These are phyloP conservation scores for Dioscorea alata DNA, from an alignment of 106 monocot species.

Conservation along the genomic window DNA sequence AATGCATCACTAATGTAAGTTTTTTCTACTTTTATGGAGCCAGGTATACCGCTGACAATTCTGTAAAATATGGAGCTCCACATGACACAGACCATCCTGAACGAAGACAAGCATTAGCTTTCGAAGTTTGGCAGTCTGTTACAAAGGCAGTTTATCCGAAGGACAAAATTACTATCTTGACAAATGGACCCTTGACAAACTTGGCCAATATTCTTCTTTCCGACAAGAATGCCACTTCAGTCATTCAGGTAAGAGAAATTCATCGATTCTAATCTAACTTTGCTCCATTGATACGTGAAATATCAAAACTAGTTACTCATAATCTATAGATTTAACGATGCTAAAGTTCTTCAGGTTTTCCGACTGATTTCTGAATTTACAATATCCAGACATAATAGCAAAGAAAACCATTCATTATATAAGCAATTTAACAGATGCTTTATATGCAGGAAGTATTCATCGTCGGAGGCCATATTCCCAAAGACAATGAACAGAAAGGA, in stretches of 20 bases:
- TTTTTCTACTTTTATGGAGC: background rate
- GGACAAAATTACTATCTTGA: constrained; percentile 61
- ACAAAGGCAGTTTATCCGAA: constrained; percentile 13
- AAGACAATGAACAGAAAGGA: constrained; percentile 31
- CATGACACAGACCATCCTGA: constrained; percentile 62
- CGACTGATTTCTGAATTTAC: too few species aligned
- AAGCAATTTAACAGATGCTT: background rate
- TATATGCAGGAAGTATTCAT: constrained; percentile 55
- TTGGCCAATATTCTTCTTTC: constrained; percentile 67
- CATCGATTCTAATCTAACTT: too few species aligned
- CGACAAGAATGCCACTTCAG: constrained; percentile 37
- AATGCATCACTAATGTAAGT: too few species aligned
- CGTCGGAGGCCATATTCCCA: constrained; percentile 68
- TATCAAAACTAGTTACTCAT: too few species aligned
- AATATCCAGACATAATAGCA: too few species aligned
- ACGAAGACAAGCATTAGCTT: constrained; percentile 56
- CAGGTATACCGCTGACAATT: constrained; percentile 75
- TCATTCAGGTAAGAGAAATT: constrained; percentile 52
- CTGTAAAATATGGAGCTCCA: constrained; percentile 56
- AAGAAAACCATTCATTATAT: too few species aligned
- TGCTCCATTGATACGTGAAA: too few species aligned
- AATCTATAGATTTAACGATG: too few species aligned
- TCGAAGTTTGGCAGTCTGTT: constrained; percentile 71
- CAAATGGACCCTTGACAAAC: constrained; percentile 87
- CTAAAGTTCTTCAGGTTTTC: too few species aligned